These are phyloP conservation scores for Blastobotrys raffinosifermentans DNA, from an alignment of 1,139 yeast species.

Conservation along the genomic window DNA sequence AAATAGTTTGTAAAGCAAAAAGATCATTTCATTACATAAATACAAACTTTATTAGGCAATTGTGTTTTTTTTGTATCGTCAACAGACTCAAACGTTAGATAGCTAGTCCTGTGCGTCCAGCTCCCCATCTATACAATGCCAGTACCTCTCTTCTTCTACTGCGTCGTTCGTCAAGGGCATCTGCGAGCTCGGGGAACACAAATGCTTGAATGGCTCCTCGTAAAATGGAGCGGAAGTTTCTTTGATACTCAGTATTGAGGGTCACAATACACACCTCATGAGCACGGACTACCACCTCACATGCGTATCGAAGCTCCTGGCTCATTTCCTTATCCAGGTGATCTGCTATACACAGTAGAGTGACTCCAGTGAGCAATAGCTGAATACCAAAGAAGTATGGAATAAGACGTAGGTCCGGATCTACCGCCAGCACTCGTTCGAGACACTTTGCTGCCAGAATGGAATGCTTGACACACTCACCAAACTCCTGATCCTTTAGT, in stretches of 20 bases:
- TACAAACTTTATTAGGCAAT: too few relatives aligned
- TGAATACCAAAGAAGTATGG: conserved; percentile 30
- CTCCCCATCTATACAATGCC: conserved; percentile 26
- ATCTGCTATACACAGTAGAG: conserved; percentile 14
- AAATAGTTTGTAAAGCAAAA: too few relatives aligned
- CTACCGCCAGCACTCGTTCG: conserved; percentile 21
- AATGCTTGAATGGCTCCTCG: conserved; percentile 21
- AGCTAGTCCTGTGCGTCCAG: conserved; percentile 29
- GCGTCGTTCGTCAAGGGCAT: conserved; percentile 16
- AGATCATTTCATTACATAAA: too few relatives aligned
- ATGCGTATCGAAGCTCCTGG: conserved; percentile 16
- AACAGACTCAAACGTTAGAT: too few relatives aligned
- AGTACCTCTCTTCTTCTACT: conserved; percentile 22
- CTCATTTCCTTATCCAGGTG: conserved; percentile 5
- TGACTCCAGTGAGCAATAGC: conserved; percentile 27
- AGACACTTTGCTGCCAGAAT: conserved; percentile 25
- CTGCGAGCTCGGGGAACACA: conserved; percentile 13
- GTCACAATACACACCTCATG: conserved; percentile 33
- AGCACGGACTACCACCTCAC: conserved; percentile 31
- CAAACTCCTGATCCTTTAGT: conserved; percentile 20
- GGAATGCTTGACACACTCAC: conserved; percentile 23
- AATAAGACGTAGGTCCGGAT: conserved; percentile 25
- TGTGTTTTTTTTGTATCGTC: too few relatives aligned
- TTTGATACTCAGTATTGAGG: conserved; percentile 30
- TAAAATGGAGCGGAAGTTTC: conserved; percentile 29